phyloP scores from a whole-genome alignment of 225 moss, liverwort and hornwort genomes.

The Bryum argenteum region DNA sequence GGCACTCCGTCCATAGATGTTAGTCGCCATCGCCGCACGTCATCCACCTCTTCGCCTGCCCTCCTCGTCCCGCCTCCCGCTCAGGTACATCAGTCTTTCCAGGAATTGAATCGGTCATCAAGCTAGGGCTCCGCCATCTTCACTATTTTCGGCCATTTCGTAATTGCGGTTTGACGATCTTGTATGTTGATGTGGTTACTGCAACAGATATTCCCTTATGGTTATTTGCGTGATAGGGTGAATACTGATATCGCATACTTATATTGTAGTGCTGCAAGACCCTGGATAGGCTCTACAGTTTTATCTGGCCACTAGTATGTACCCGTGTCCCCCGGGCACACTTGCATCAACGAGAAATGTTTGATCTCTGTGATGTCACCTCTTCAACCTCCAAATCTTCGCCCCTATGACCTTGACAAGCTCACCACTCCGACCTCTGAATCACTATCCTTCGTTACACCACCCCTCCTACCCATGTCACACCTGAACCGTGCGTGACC shows the following conservation, averaged over 20 bases:
- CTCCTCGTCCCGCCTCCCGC: conserved; percentile 5
- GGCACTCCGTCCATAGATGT: conserved; percentile 55
- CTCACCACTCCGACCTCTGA: too few relatives aligned
- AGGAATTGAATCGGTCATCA: neutral
- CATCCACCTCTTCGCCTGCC: conserved; percentile 38
- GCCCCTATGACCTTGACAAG: too few relatives aligned
- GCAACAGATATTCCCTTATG: neutral
- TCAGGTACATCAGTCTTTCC: conserved; percentile 23
- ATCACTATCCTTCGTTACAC: too few relatives aligned
- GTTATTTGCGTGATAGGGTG: neutral
- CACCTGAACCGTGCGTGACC: too few relatives aligned
- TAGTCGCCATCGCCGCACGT: conserved; percentile 40
- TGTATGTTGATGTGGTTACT: neutral
- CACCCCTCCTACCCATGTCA: too few relatives aligned
- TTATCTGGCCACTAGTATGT: too few relatives aligned
- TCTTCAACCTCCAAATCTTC: too few relatives aligned
- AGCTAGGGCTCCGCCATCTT: conserved; percentile 10
- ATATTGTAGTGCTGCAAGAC: too few relatives aligned
- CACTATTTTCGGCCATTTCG: neutral
- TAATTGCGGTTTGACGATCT: conserved; percentile 9
- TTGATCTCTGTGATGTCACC: too few relatives aligned
- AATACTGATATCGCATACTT: neutral
- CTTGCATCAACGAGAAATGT: too few relatives aligned
- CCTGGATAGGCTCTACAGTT: too few relatives aligned
- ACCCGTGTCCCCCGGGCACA: too few relatives aligned